phyloP scores from a whole-genome alignment of 352 stramenopile species.

The Pythium pyrilobum region DNA sequence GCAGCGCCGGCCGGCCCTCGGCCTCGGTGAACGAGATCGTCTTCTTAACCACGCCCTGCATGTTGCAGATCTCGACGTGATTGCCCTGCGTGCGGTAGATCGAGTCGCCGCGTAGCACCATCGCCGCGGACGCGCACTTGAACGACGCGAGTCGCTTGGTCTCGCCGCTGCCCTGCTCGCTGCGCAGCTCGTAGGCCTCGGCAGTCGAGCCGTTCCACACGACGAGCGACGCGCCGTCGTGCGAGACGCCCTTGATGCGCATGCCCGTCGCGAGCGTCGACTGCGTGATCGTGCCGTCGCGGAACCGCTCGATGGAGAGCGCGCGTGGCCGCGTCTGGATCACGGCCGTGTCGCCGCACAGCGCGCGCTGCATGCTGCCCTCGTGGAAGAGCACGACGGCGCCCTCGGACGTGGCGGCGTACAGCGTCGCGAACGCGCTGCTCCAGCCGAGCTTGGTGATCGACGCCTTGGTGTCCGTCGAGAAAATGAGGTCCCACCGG shows the following conservation, averaged over 20 bases:
- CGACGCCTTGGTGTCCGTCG: slow-evolving; percentile 32
- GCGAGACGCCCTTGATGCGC: slow-evolving; percentile 81
- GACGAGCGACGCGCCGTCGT: slow-evolving; percentile 69
- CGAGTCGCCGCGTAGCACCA: slow-evolving; percentile 81
- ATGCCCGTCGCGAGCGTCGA: slow-evolving; percentile 56
- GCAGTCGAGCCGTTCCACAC: slow-evolving; percentile 84
- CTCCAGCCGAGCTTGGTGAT: slow-evolving; percentile 72
- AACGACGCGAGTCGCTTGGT: slow-evolving; percentile 57
- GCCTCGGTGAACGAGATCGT: slow-evolving; percentile 88
- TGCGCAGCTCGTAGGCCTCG: slow-evolving; percentile 83
- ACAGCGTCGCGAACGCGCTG: slow-evolving; percentile 50
- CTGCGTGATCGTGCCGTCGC: slow-evolving; percentile 67
- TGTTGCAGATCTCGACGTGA: slow-evolving; percentile 86
- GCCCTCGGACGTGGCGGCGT: slow-evolving; percentile 60
- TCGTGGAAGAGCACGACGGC: slow-evolving; percentile 77
- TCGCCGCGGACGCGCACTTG: slow-evolving; percentile 61
- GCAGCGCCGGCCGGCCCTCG: slow-evolving; percentile 74
- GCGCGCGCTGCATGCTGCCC: slow-evolving; percentile 75
- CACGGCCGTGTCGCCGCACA: slow-evolving; percentile 77
- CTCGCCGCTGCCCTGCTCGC: slow-evolving; percentile 16
- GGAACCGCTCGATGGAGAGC: slow-evolving; percentile 72
- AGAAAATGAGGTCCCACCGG: slow-evolving; percentile 70
- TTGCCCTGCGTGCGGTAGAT: slow-evolving; percentile 84
- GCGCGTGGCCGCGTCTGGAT: slow-evolving; percentile 75
- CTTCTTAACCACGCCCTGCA: slow-evolving; percentile 83